Percentiles rank a stretch among this genome's conserved stretches.
Evolutionary conservation across 352 stramenopile species (phyloP).

Genomic region (Elongisporangium undulatum): DNA sequence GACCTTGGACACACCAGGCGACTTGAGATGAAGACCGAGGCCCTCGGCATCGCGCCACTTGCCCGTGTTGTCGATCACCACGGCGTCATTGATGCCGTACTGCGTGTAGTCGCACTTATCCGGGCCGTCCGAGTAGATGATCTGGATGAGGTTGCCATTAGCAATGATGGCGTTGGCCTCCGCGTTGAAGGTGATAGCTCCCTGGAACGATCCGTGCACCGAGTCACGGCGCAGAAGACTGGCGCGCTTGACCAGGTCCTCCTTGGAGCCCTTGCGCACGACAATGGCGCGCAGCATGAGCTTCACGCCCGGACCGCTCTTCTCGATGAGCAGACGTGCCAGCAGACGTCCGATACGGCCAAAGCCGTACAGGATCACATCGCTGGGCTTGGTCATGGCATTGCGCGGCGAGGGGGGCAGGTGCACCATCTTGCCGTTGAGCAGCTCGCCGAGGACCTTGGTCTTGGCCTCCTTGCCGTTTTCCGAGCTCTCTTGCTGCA

Average conservation of each 20-base stretch:
- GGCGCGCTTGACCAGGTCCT: slow-evolving; percentile 79
- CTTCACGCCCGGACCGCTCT: slow-evolving; percentile 80
- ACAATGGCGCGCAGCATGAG: slow-evolving; percentile 88
- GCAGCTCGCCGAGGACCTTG: slow-evolving; percentile 36
- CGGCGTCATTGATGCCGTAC: slow-evolving; percentile 82
- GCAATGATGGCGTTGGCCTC: slow-evolving; percentile 85
- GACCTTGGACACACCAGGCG: slow-evolving; percentile 72
- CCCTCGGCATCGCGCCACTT: slow-evolving; percentile 69
- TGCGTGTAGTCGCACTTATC: slow-evolving; percentile 87
- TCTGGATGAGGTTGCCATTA: slow-evolving; percentile 86
- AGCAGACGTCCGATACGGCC: slow-evolving; percentile 84
- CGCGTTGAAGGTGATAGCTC: slow-evolving; percentile 81
- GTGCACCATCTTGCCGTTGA: slow-evolving; percentile 58
- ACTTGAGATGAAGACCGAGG: slow-evolving; percentile 70
- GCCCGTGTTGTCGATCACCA: slow-evolving; percentile 90
- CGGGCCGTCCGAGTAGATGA: slow-evolving; percentile 79
- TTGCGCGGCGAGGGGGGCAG: slow-evolving; percentile 18
- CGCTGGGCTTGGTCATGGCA: slow-evolving; percentile 54
- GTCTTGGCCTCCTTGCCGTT: slow-evolving; percentile 37
- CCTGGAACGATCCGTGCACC: slow-evolving; percentile 79
- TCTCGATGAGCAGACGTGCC: slow-evolving; percentile 76
- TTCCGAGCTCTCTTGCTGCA: slow-evolving; percentile 29
- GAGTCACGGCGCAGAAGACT: slow-evolving; percentile 84
- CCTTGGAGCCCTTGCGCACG: slow-evolving; percentile 78
- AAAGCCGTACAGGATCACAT: slow-evolving; percentile 87